Evolutionary conservation across 176 grass and related monocot species (phyloP).

Genomic region (Elaeis guineensis): DNA sequence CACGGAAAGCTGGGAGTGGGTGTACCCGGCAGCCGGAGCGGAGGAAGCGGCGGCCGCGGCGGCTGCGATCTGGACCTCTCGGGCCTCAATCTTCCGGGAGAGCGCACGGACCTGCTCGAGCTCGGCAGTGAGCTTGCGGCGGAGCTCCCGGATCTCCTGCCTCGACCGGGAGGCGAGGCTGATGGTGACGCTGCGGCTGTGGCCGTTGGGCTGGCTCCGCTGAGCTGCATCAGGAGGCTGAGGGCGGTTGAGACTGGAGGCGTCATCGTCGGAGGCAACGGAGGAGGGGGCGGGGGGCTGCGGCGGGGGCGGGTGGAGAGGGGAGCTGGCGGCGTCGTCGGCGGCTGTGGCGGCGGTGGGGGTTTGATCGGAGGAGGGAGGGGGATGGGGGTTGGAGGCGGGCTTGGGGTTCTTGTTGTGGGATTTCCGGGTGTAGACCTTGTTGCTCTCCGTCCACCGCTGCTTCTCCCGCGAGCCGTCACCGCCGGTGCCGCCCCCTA

Average conservation of each 20-base stretch:
- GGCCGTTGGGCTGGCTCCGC: constrained; percentile 38
- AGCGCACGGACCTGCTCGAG: constrained; percentile 76
- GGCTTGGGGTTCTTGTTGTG: constrained; percentile 51
- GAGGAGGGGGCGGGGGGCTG: not conserved
- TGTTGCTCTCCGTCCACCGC: constrained; percentile 47
- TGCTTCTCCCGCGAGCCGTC: constrained; percentile 16
- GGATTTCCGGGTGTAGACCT: constrained; percentile 77
- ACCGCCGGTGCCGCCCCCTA: constrained; percentile 15
- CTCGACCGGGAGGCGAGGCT: constrained; percentile 32
- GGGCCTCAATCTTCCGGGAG: constrained; percentile 39
- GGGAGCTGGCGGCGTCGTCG: constrained; percentile 10
- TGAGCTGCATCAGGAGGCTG: not conserved
- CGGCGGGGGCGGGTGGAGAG: not conserved
- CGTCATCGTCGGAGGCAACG: constrained; percentile 20
- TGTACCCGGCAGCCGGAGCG: constrained; percentile 25
- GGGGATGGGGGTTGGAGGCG: constrained; percentile 16
- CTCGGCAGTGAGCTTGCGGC: constrained; percentile 44
- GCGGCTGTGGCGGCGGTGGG: constrained; percentile 8
- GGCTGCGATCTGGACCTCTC: constrained; percentile 19
- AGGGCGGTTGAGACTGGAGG: constrained; percentile 32
- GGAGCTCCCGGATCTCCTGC: constrained; percentile 47
- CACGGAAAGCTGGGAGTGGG: constrained; percentile 45
- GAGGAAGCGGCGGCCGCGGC: constrained; percentile 11
- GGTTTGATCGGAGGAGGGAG: constrained; percentile 15
- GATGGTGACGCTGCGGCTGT: constrained; percentile 20